Conservation (phyloP, 441 rosid species). For the Hura crepitans region DNA sequence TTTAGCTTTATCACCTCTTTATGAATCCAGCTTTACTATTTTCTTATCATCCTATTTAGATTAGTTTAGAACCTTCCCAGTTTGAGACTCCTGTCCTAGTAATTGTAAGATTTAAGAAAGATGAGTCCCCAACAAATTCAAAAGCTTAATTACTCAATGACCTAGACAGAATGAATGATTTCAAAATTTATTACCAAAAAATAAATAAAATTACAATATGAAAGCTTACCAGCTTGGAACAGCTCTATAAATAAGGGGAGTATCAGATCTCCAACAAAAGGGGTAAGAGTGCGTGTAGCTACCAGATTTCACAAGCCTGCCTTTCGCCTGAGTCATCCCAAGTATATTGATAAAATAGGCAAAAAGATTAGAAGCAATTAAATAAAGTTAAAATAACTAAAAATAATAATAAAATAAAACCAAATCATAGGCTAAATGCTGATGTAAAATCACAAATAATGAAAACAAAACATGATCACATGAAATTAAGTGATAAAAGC, state of each 20-base stretch:
- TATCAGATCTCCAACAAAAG: conserved; percentile 93
- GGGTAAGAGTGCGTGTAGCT: conserved; percentile 82
- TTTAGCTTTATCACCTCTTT: not conserved
- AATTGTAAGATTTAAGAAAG: no score
- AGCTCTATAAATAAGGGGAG: conserved; percentile 96
- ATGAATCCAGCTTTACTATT: not conserved
- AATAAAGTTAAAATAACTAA: not conserved
- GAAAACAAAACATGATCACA: not conserved
- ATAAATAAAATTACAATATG: conserved; percentile 11
- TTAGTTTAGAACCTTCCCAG: not conserved
- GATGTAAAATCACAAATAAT: not conserved
- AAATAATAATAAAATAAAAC: not conserved
- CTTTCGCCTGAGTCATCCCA: conserved; percentile 63
- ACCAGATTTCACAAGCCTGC: conserved; percentile 89
- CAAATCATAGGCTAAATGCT: not conserved
- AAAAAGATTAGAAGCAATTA: conserved; percentile 6
- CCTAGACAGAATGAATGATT: not conserved
- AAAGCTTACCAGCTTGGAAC: conserved; percentile 91
- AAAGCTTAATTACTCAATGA: not conserved
- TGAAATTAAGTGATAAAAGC: not conserved
- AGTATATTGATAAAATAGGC: conserved; percentile 10
- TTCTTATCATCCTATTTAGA: not conserved
- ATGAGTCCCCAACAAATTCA: not conserved
- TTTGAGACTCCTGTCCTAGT: no score
- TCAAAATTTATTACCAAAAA: not conserved